Evolutionary conservation across 1,284 basidiomycete genomes (phyloP).

Genomic region (Neonothopanus nambi): DNA sequence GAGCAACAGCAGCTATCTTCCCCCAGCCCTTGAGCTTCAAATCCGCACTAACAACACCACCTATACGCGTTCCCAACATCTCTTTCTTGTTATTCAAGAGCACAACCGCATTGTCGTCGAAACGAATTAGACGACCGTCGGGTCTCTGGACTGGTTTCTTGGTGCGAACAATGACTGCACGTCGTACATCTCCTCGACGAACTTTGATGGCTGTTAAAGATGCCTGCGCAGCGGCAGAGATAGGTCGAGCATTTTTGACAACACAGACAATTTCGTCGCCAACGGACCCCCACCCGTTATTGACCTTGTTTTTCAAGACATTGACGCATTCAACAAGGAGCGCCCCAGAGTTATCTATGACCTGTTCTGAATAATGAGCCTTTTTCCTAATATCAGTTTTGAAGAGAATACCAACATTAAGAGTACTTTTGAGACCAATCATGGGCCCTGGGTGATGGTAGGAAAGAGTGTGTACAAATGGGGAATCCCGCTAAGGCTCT

Average conservation of each 20-base stretch:
- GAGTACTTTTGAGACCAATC: constrained; percentile 91
- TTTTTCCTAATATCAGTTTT: not conserved
- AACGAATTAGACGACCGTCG: constrained; percentile 86
- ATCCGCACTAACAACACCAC: constrained; percentile 91
- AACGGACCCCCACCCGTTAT: constrained; percentile 79
- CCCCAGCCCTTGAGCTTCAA: constrained; percentile 92
- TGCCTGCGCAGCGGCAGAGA: constrained; percentile 61
- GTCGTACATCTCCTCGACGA: constrained; percentile 88
- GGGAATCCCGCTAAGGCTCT: too few relatives aligned
- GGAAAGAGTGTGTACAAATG: not conserved
- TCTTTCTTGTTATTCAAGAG: constrained; percentile 96
- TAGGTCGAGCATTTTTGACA: constrained; percentile 88
- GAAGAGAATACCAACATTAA: constrained; percentile 58
- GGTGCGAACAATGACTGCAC: constrained; percentile 94
- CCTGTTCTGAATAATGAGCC: constrained; percentile 42
- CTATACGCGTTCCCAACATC: constrained; percentile 94
- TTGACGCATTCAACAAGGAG: constrained; percentile 97
- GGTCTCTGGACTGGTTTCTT: constrained; percentile 80
- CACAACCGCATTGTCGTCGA: constrained; percentile 98
- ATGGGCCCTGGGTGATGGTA: constrained; percentile 40
- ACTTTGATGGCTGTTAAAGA: constrained; percentile 80
- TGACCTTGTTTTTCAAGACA: constrained; percentile 93
- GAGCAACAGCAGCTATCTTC: constrained; percentile 91
- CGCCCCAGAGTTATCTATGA: constrained; percentile 99
- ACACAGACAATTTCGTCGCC: constrained; percentile 99